These are phyloP conservation scores for Cercospora zeina DNA, from an alignment of 2,329 filamentous ascomycete genomes.

Conservation along the genomic window DNA sequence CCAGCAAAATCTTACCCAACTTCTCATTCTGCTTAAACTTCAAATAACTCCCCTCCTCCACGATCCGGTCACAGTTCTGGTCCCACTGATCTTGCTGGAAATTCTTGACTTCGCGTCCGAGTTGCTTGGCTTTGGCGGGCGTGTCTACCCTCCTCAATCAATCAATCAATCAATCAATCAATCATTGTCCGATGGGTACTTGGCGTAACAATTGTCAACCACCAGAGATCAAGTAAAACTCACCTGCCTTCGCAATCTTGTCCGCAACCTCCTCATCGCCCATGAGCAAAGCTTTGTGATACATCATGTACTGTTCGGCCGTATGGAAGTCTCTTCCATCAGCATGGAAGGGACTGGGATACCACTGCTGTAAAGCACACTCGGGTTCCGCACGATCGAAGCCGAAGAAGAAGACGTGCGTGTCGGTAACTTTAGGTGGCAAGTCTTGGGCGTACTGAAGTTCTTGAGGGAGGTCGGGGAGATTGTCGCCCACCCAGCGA, in stretches of 20 bases:
- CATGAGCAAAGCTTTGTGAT: slow-evolving; percentile 42
- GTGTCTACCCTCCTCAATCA: slow-evolving; percentile 14
- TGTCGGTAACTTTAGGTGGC: slow-evolving; percentile 28
- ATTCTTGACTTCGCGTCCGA: slow-evolving; percentile 40
- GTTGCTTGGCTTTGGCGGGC: slow-evolving; percentile 33
- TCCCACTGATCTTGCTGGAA: slow-evolving; percentile 40
- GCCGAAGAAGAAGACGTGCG: slow-evolving; percentile 33
- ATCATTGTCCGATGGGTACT: neutral
- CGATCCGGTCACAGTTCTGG: slow-evolving; percentile 34
- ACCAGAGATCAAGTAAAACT: neutral
- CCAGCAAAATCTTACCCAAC: slow-evolving; percentile 35
- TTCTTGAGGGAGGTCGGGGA: slow-evolving; percentile 18
- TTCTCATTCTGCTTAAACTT: slow-evolving; percentile 41
- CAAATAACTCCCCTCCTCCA: slow-evolving; percentile 39
- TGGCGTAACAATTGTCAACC: neutral
- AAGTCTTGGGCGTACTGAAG: slow-evolving; percentile 26
- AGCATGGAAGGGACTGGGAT: slow-evolving; percentile 27
- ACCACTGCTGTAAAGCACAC: slow-evolving; percentile 34
- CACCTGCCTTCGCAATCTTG: slow-evolving; percentile 31
- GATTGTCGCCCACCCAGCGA: slow-evolving; percentile 25
- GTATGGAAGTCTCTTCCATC: slow-evolving; percentile 27
- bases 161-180: neutral
- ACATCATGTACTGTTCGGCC: slow-evolving; percentile 42
- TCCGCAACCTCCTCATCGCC: slow-evolving; percentile 35
- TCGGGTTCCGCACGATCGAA: slow-evolving; percentile 28